Conservation (phyloP, 1,139 yeast genomes). For the Candida neerlandica region DNA sequence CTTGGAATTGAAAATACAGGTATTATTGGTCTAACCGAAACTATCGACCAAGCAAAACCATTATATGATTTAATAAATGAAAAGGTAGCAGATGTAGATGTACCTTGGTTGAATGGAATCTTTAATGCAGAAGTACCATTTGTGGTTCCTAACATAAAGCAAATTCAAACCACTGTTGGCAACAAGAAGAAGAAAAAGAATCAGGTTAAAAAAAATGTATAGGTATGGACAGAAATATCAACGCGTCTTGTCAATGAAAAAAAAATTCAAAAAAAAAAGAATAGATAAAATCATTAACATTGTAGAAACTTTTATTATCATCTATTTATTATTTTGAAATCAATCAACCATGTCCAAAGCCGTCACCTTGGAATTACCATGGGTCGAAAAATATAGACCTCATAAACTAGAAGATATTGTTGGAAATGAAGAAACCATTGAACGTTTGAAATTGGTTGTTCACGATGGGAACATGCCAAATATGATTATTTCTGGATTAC, state of each 20-base stretch:
- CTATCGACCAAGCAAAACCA: conserved; percentile 27
- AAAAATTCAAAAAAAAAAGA: conserved; percentile 3
- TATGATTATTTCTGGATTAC: conserved; percentile 88
- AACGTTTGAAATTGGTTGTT: conserved; percentile 80
- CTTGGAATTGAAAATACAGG: conserved; percentile 30
- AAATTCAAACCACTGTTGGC: conserved; percentile 40
- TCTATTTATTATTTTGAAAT: not conserved
- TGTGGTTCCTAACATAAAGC: conserved; percentile 37
- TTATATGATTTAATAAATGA: conserved; percentile 33
- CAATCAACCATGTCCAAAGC: conserved; percentile 14
- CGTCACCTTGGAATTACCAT: conserved; percentile 40
- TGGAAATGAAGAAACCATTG: conserved; percentile 90
- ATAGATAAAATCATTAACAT: not conserved
- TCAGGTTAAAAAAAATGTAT: conserved; percentile 17
- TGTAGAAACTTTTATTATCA: not conserved
- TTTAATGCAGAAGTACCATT: conserved; percentile 25
- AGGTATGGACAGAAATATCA: not conserved
- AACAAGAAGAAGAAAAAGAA: conserved; percentile 16
- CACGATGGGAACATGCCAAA: conserved; percentile 97
- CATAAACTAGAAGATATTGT: conserved; percentile 77
- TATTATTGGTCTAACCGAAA: conserved; percentile 31
- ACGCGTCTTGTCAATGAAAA: conserved; percentile 4
- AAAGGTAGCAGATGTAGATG: conserved; percentile 38
- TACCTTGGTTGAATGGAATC: conserved; percentile 48
- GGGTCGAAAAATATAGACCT: conserved; percentile 98